Evolutionary conservation across 148 eudicot genomes (phyloP), one percentile per base, ranked within the genome.

Genomic region (Rheum nobile): DNA sequence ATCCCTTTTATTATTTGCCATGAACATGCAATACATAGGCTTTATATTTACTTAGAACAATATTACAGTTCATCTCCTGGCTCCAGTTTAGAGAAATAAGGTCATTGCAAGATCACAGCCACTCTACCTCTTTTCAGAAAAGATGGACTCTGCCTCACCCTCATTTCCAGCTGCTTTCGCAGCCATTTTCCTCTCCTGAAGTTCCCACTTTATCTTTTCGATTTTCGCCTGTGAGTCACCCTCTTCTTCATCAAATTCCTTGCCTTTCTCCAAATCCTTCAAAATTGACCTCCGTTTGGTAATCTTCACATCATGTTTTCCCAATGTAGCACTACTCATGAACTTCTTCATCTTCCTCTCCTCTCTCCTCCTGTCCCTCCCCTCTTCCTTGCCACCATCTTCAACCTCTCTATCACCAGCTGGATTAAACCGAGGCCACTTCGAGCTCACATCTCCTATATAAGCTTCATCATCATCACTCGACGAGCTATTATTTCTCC

Each of bases 271-370:
- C 84, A 89, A 72, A 42, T 85, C 78, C 72, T 86, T 81, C 83
- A 84, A 55, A 65, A 65, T 65, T 4, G 83, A 83, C 69, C 88
- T 76, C 19, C 86, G 78, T 75, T 80, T 90, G 35, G 75, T 87
- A 3, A 32, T 81, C 82, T 85, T 91, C 42, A 79, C 81, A 78
- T 88, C 98, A 76, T 90, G 82, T 71, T 89, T 87, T 16, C 97
- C 97, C 77, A 94, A 73, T 31, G 86, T 87, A 70, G 92, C 97
- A 84, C 86, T 91, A 74, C 91, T 88, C 82, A 80, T 71, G 79
- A 84, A 75, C 81, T 69, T 83, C 78, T 71, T 85, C 29, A 75
- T 79, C 48, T 41, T 83, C 54, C 72, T 75, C 74, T 71, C 80
- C 43, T 48, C 81, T 37, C 69, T 78, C 67, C 69, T 78, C 59